phyloP scores from a whole-genome alignment of 345 rosid genomes.

The Camelina hispida region DNA sequence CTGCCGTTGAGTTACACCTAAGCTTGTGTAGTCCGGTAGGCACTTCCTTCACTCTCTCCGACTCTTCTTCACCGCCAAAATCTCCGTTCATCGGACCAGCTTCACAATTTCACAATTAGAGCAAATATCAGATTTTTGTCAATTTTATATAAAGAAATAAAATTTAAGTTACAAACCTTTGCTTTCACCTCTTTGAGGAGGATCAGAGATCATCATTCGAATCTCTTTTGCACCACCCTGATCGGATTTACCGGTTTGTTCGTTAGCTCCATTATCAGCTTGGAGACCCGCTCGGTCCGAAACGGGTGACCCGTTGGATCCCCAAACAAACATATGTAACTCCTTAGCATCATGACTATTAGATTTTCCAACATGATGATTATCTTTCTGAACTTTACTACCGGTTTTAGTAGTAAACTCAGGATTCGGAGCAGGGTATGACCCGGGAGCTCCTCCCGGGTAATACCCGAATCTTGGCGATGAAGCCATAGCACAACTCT shows the following conservation, averaged over 20 bases:
- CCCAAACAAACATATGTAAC: conserved; percentile 92
- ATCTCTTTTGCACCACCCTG: conserved; percentile 87
- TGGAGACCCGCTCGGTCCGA: conserved; percentile 77
- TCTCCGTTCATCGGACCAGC: conserved; percentile 53
- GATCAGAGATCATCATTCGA: conserved; percentile 76
- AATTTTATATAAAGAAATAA: background rate
- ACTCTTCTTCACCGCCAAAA: conserved; percentile 55
- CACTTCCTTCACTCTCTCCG: conserved; percentile 51
- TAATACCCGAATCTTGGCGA: conserved; percentile 84
- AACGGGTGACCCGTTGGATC: conserved; percentile 93
- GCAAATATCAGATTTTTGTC: background rate
- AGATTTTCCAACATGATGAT: conserved; percentile 51
- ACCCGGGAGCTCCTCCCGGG: conserved; percentile 57
- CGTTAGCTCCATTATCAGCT: conserved; percentile 48
- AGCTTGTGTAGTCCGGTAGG: conserved; percentile 54
- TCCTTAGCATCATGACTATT: conserved; percentile 78
- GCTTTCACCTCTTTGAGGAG: conserved; percentile 61
- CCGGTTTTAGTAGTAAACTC: conserved; percentile 56
- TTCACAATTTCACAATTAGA: background rate
- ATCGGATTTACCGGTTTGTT: conserved; percentile 57
- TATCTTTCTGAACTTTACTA: conserved; percentile 19
- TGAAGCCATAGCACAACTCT: conserved; percentile 60
- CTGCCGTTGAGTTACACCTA: conserved; percentile 69
- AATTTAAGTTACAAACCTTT: conserved; percentile 48
- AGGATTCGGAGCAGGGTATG: conserved; percentile 78